These are phyloP conservation scores for Cyclaneusma minus DNA, from an alignment of 2,329 filamentous ascomycete species.

Conservation along the genomic window DNA sequence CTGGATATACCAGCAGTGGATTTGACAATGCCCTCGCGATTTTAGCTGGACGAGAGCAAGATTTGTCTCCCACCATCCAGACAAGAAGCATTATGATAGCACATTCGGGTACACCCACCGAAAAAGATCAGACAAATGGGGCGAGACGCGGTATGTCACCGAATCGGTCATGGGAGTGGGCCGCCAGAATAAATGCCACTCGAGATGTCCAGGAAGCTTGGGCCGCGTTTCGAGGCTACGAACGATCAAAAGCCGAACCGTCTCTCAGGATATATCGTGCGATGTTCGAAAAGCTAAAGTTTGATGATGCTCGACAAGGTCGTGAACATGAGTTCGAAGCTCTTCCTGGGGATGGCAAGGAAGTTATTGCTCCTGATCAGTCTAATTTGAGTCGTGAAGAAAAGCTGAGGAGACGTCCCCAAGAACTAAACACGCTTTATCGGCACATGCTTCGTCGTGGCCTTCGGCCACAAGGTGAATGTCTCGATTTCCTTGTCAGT, in stretches of 20 bases:
- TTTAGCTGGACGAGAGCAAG: conserved; percentile 33
- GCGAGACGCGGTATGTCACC: conserved; percentile 21
- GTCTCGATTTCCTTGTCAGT: conserved; percentile 38
- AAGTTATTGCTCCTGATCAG: too few relatives aligned
- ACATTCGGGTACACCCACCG: too few relatives aligned
- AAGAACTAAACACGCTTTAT: conserved; percentile 27
- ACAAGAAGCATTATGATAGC: conserved; percentile 25
- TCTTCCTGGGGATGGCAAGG: conserved; percentile 44
- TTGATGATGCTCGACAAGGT: conserved; percentile 14
- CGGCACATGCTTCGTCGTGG: conserved; percentile 33
- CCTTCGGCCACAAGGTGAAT: conserved; percentile 30
- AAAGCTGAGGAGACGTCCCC: not conserved
- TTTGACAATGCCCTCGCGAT: conserved; percentile 33
- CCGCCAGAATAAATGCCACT: conserved; percentile 39
- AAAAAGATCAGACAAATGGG: conserved; percentile 14
- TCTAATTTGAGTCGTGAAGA: too few relatives aligned
- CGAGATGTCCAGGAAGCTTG: conserved; percentile 47
- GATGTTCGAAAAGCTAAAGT: conserved; percentile 43
- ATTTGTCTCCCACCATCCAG: conserved; percentile 41
- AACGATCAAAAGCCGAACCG: conserved; percentile 17
- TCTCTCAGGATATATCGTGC: conserved; percentile 34
- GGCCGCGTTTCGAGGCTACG: conserved; percentile 20
- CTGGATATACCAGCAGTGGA: conserved; percentile 31
- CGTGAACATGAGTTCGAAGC: conserved; percentile 11
- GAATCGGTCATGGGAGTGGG: too few relatives aligned